Conservation (phyloP, 2,329 filamentous ascomycete genomes). For the Coniella lustricola region DNA sequence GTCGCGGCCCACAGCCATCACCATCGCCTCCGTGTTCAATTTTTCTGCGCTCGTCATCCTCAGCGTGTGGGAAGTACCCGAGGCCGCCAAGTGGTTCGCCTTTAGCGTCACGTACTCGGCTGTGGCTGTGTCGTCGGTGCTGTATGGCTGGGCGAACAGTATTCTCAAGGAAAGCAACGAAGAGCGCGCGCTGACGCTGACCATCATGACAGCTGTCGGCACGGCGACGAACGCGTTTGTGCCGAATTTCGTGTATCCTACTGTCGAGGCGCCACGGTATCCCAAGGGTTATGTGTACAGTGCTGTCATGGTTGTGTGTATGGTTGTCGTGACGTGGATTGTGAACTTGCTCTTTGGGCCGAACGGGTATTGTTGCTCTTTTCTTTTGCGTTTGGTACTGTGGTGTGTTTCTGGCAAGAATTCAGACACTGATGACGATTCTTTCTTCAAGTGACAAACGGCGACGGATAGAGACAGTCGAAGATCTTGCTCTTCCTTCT, state of each 20-base stretch:
- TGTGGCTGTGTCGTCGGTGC: constrained; percentile 45
- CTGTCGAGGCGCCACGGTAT: constrained; percentile 35
- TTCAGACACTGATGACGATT: neutral
- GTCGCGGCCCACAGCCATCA: constrained; percentile 48
- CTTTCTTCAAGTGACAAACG: neutral
- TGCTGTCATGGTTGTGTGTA: constrained; percentile 7
- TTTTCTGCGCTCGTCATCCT: constrained; percentile 46
- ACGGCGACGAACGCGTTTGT: constrained; percentile 52
- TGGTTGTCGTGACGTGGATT: constrained; percentile 7
- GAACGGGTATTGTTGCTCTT: constrained; percentile 2
- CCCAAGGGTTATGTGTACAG: constrained; percentile 31
- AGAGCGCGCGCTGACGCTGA: constrained; percentile 41
- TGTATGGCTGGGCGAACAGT: constrained; percentile 51
- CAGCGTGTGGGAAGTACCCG: constrained; percentile 49
- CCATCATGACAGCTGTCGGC: constrained; percentile 44
- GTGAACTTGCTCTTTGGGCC: constrained; percentile 3
- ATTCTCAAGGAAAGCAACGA: constrained; percentile 37
- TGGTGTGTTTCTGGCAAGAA: neutral
- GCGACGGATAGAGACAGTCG: no score
- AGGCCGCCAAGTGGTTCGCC: constrained; percentile 48
- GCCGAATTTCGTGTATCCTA: constrained; percentile 42
- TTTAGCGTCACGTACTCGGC: constrained; percentile 43
- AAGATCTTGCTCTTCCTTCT: neutral
- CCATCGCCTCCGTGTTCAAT: constrained; percentile 43
- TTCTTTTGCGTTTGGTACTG: neutral